These are phyloP conservation scores for Phalaenopsis hybrid DNA, from an alignment of 116 monocot species.

Conservation along the genomic window DNA sequence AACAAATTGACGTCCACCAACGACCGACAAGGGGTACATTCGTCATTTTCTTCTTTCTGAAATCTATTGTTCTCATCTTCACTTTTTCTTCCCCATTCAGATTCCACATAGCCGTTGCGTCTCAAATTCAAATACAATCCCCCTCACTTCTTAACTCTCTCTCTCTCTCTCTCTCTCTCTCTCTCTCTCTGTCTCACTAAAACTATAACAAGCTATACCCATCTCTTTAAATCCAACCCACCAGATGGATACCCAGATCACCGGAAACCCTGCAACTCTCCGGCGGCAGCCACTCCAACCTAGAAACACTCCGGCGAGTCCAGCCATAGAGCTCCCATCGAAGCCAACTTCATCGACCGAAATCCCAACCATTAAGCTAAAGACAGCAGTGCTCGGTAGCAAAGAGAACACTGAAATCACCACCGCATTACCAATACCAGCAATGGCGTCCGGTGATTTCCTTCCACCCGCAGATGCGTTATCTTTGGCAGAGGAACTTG, in stretches of 20 bases:
- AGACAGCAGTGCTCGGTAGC: not conserved
- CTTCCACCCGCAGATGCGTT: slow-evolving; percentile 11
- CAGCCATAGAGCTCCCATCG: slow-evolving; percentile 1
- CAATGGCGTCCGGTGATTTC: not conserved
- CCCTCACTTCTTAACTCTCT: not conserved
- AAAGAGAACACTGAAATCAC: slow-evolving; percentile 23
- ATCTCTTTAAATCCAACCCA: not conserved
- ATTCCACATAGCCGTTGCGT: slow-evolving; percentile 1
- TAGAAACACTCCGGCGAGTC: slow-evolving; percentile 20
- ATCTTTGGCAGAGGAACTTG: slow-evolving; percentile 62
- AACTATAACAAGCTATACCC: not conserved
- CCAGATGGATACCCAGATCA: slow-evolving; percentile 15
- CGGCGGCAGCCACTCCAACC: slow-evolving; percentile 40
- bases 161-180: not conserved
- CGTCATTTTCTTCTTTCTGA: not conserved
- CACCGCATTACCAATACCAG: not conserved
- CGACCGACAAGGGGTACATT: not conserved
- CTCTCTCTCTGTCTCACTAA: not conserved
- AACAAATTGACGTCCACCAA: not conserved
- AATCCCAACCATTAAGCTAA: not conserved
- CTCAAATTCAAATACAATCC: slow-evolving; percentile 41
- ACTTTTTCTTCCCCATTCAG: not conserved
- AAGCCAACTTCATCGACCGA: not conserved
- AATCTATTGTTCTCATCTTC: not conserved
- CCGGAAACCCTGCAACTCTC: slow-evolving; percentile 7